Base-by-base conservation (phyloP, 257 asterid genomes). In the Plantago major region DNA sequence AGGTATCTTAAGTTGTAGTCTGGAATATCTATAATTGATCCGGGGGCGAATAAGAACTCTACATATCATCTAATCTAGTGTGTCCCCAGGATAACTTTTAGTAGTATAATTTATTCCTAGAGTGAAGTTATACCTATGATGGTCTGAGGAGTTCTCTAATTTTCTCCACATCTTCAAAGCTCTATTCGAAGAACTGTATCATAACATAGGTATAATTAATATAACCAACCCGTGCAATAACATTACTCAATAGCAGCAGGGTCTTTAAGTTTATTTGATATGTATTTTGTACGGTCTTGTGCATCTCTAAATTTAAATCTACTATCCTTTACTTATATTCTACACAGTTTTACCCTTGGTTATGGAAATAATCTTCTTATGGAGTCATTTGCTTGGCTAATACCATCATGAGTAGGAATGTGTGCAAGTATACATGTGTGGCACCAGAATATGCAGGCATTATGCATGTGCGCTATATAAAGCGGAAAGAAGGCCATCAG, bases 31-130 rank as follows among this genome's bases (percentile, higher is more conserved):
- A 64, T 13, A 7, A 15, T 58, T n/a, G 11, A 52, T 68, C 51
- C 9, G 53, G 56, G 76, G 68, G 59, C 49, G 63, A 73, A 72
- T 76, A 73, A 73, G 66, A 60, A 52, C 60, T 59, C 46, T 46
- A 11, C n/a, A 42, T 66, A 16, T 67, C 46, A 42, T 49, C 37
- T 65, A 64, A 42, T 65, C 57, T 18, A 58, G 62, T 54, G 48
- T 56, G 15, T 44, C 17, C 61, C 44, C 62, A 64, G 55, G 71
- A 48, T 53, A 55, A 55, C 57, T 74, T 74, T 52, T 56, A 50
- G 58, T 12, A 22, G 26, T 33, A 33, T 55, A 6, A 60, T 60
- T 46, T 56, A 65, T 60, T 64, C 54, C 42, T 56, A 19, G 16
- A 51, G 55, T 12, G 16, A 50, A 60, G 55, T 49, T 38, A 38